Evolutionary conservation across 1,139 yeast species (phyloP), one percentile per base, ranked within the genome.

Genomic region (Scheffersomyces illinoinensis): DNA sequence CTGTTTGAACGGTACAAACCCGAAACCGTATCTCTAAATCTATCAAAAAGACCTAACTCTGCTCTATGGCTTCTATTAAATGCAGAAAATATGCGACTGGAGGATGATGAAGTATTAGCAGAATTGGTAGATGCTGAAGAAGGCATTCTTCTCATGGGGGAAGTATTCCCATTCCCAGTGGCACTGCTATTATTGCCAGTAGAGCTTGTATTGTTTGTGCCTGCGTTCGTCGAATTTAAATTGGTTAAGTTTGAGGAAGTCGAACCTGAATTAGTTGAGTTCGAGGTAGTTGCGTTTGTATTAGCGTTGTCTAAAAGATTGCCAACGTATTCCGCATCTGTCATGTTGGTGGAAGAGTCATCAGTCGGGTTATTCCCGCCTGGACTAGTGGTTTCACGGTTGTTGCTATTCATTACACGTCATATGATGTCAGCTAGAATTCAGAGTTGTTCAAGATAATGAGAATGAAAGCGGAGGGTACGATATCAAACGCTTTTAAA

Each of bases 21-120:
- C 48, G 62, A 58, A 49, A 65, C 59, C 50, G 61, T 62, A 56
- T 65, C 68, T 59, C 64, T 64, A 54, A 65, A 64, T 4, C 68
- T 56, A 33, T 64, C 68, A 51, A 65, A 62, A 4, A 65, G 57
- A 7, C 67, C 66, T 20, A 56, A 52, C 39, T 61, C 64, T 20
- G 58, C 50, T 20, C 62, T 50, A 49, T 56, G 60, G 6, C 56
- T 56, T 21, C 58, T 52, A 33, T 48, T 49, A 52, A 48, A 48
- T 14, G 26, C 24, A 24, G 51, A 48, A n/a, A 48, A 48, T 14
- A 48, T 14, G 20, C 26, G 51, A 17, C 10, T 48, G 17, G 51
- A 48, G 21, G 24, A 20, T 14, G 50, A 47, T 14, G 7, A 14
- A 17, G 6, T 48, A 19, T 20, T 48, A 7, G 17, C 43, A 33